Percentiles rank a stretch among this genome's conserved stretches.
Conservation (phyloP, 2,329 filamentous ascomycete species). For the Dothideomycetidae sp. region DNA sequence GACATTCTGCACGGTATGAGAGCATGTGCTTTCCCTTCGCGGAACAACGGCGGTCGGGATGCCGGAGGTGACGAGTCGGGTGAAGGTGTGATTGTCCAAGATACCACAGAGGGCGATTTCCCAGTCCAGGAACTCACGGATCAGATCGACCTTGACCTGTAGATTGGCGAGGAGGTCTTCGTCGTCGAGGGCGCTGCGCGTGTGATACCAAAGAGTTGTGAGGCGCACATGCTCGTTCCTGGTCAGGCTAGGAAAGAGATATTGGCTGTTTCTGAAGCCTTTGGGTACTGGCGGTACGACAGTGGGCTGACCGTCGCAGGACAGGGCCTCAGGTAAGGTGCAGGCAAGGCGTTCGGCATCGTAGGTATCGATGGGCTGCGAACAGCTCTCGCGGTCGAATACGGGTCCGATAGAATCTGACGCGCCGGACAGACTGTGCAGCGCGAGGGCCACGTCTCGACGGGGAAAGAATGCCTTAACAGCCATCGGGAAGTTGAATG, state of each 20-base stretch:
- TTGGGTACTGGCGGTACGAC: not conserved
- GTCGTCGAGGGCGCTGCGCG: conserved; percentile 27
- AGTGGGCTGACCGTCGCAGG: not conserved
- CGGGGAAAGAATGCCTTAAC: conserved; percentile 1
- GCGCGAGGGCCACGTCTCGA: too few species aligned
- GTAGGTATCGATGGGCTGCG: not conserved
- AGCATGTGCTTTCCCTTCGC: conserved; percentile 32
- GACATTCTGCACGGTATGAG: conserved; percentile 27
- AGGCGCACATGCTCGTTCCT: conserved; percentile 26
- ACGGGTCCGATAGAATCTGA: conserved; percentile 16
- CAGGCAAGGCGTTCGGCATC: not conserved
- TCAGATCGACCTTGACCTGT: conserved; percentile 30
- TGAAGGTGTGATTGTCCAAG: conserved; percentile 30
- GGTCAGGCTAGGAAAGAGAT: conserved; percentile 24
- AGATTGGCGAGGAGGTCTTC: conserved; percentile 28
- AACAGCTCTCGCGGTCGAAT: not conserved
- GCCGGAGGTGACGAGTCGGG: conserved; percentile 29
- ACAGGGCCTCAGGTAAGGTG: conserved; percentile 1
- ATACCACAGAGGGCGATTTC: conserved; percentile 34
- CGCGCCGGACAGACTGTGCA: conserved; percentile 20
- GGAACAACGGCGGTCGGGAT: conserved; percentile 30
- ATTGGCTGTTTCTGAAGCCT: conserved; percentile 10
- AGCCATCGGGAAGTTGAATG: conserved; percentile 2
- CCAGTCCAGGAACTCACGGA: conserved; percentile 30
- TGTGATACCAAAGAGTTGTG: conserved; percentile 33